These are phyloP conservation scores for Chrysosporium keratinophilum DNA, from an alignment of 2,329 filamentous ascomycete genomes.

Conservation along the genomic window DNA sequence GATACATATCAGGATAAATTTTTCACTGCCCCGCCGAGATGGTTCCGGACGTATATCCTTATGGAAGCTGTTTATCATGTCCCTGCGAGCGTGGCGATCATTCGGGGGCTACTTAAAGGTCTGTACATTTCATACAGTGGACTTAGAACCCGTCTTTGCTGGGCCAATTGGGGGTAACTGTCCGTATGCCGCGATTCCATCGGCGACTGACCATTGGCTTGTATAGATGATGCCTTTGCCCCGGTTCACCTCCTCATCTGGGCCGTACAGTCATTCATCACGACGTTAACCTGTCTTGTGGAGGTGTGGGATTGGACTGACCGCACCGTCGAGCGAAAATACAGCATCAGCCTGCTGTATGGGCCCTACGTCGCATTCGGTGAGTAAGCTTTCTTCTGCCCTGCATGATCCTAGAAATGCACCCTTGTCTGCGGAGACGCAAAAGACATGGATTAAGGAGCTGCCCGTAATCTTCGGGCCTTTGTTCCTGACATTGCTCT, in stretches of 20 bases:
- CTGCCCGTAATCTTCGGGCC: too few species aligned
- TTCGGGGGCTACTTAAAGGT: conserved; percentile 46
- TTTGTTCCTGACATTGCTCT: too few species aligned
- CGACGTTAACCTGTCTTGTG: conserved; percentile 52
- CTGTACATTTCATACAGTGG: too few species aligned
- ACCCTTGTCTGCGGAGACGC: too few species aligned
- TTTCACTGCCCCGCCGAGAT: conserved; percentile 49
- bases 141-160: neutral
- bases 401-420: neutral
- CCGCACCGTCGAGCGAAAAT: conserved; percentile 38
- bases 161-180: neutral
- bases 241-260: conserved; percentile 53
- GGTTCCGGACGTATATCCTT: conserved; percentile 49
- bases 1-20: conserved; percentile 53
- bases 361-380: conserved; percentile 48
- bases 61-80: conserved; percentile 53
- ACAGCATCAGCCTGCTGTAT: conserved; percentile 44
- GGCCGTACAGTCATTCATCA: conserved; percentile 49
- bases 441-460: too few species aligned
- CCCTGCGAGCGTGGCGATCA: conserved; percentile 50
- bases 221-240: conserved; percentile 45
- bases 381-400: conserved; percentile 28
- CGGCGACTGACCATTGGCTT: neutral
- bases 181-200: neutral
- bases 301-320: conserved; percentile 50